Percentiles rank a stretch among this genome's conserved stretches.
Conservation (phyloP, 371 early-diverging fungal species). For the Lichtheimia ramosa region DNA sequence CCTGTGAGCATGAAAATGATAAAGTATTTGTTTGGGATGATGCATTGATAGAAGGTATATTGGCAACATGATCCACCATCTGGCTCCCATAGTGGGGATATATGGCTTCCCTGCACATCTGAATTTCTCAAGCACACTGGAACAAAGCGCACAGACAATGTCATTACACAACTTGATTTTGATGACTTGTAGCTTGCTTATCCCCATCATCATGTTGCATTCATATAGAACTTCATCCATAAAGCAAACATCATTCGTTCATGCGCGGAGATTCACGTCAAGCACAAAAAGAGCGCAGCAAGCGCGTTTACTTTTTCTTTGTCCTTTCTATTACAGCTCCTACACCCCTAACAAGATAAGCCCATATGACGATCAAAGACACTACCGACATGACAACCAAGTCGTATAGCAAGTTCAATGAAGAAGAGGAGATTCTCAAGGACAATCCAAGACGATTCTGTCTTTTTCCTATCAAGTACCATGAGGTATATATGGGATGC, state of each 20-base stretch:
- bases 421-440: conserved; percentile 48
- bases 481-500: conserved; percentile 61
- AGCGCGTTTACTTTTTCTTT: background rate
- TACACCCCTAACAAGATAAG: conserved; percentile 5
- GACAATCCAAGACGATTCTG: conserved; percentile 89
- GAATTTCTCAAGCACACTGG: too few relatives aligned
- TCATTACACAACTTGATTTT: too few relatives aligned
- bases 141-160: too few relatives aligned
- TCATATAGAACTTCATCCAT: too few relatives aligned
- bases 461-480: conserved; percentile 95
- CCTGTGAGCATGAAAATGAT: too few relatives aligned
- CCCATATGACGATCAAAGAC: conserved; percentile 10
- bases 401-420: conserved; percentile 7
- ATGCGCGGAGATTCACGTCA: background rate
- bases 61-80: too few relatives aligned
- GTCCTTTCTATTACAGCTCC: background rate
- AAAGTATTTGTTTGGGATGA: too few relatives aligned
- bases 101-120: too few relatives aligned
- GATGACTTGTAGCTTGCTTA: too few relatives aligned
- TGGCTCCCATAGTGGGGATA: too few relatives aligned
- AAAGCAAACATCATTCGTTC: background rate
- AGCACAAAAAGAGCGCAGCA: background rate
- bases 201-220: too few relatives aligned
- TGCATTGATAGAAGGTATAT: too few relatives aligned
- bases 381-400: background rate